phyloP scores from a whole-genome alignment of 2,329 filamentous ascomycete genomes.

The Mollisia scopiformis region DNA sequence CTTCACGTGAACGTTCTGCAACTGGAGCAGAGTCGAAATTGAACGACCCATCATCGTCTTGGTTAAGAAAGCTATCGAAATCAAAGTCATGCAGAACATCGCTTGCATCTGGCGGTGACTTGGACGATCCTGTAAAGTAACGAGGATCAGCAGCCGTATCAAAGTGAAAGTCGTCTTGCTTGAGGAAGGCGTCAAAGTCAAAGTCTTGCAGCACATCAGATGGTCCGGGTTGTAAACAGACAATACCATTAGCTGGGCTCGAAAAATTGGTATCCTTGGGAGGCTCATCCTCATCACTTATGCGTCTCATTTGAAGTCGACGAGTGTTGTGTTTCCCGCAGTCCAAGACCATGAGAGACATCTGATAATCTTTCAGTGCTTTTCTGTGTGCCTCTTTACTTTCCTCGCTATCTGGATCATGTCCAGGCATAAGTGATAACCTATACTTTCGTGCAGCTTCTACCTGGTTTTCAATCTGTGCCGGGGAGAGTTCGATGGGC shows the following conservation, averaged over 20 bases:
- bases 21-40: neutral
- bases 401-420: neutral
- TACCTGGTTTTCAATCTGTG: neutral
- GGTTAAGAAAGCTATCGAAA: constrained; percentile 65
- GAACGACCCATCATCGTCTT: neutral
- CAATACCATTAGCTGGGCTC: neutral
- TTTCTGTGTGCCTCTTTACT: constrained; percentile 2
- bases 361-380: constrained; percentile 10
- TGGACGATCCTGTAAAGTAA: too few species aligned
- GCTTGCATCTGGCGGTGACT: too few species aligned
- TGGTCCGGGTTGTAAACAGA: too few species aligned
- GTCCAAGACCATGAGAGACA: constrained; percentile 5
- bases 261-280: neutral
- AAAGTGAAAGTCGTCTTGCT: too few species aligned
- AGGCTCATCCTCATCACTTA: neutral
- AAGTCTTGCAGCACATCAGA: constrained; percentile 62
- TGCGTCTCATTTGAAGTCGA: neutral
- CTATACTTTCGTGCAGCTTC: neutral
- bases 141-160: too few species aligned
- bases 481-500: neutral
- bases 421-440: neutral
- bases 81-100: constrained; percentile 66
- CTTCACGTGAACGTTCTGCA: too few species aligned
- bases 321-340: neutral
- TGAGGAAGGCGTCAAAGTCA: constrained; percentile 67